Base-by-base conservation (phyloP, 306 rosid genomes). In the Cicer yamashitae region DNA sequence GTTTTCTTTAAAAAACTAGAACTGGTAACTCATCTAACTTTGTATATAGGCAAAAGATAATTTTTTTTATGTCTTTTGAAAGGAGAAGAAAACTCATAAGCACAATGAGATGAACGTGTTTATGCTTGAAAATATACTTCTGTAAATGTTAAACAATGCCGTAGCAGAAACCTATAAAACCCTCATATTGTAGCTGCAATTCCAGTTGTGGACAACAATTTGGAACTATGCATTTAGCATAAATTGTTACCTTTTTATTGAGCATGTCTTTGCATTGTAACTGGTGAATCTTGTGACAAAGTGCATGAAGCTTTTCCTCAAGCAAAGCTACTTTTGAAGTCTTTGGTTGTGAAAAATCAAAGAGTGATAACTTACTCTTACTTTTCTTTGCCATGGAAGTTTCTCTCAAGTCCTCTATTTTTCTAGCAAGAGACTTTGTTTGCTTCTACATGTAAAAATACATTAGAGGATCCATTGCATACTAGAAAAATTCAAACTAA, bases 281-380 rank as follows among this genome's bases (percentile, higher is more conserved):
- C 46, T 88, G 91, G 73, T 79, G 84, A 63, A 91, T 91, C 90
- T 80, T 88, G 75, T 86, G 86, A 76, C 71, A 60, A 76, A 91
- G 85, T 65, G 83, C 88, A 78, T 83, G 86, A 80, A 90, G 88
- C 60, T 86, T 94, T 84, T 90, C 91, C 89, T 90, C 91, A 6
- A 84, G 87, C 20, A 81, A 80, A 50, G 82, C 83, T 62, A 83
- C 30, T 67, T 79, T 74, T 61, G 83, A 78, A 80, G 86, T 77
- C 78, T 87, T 77, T 40, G 43, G 72, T 12, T 51, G 67, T 70
- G 87, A 86, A 45, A 83, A 74, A 77, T 74, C 66, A 54, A 82
- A 81, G 64, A 87, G 88, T 45, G 85, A 70, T 56, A 82, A 70
- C 51, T 72, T 88, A 67, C 84, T 80, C 52, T 70, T 81, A 59